These are phyloP conservation scores for Pleurotus tuber-regium DNA, from an alignment of 768 basidiomycete genomes.

Conservation along the genomic window DNA sequence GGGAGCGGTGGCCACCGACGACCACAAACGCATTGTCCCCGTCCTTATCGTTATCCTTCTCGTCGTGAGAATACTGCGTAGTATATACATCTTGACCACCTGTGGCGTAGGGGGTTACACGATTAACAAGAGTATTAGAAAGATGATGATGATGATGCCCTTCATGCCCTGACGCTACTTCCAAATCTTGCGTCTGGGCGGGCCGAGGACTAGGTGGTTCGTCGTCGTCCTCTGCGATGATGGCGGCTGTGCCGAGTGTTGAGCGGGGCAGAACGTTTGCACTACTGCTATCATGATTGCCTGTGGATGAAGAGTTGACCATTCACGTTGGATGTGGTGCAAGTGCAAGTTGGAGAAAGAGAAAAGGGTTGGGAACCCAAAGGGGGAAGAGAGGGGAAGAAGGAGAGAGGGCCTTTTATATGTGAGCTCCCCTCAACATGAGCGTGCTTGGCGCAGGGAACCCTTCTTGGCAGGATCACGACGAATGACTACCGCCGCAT, in stretches of 20 bases:
- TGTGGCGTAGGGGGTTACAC: background rate
- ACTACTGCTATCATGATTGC: slow-evolving; percentile 24
- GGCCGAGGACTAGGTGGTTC: slow-evolving; percentile 43
- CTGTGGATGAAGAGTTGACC: slow-evolving; percentile 31
- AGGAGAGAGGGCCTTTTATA: slow-evolving; percentile 16
- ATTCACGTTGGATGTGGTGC: slow-evolving; percentile 30
- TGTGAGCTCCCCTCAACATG: slow-evolving; percentile 9
- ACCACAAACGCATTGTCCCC: background rate
- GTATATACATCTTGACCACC: too few species aligned
- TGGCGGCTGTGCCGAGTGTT: slow-evolving; percentile 25
- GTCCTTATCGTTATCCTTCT: background rate
- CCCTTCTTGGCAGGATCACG: background rate
- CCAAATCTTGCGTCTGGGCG: slow-evolving; percentile 24
- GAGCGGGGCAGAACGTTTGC: slow-evolving; percentile 30
- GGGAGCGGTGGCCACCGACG: background rate
- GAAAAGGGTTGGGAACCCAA: background rate
- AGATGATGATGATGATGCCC: slow-evolving; percentile 1
- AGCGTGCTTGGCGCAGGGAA: slow-evolving; percentile 14
- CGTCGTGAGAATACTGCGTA: background rate
- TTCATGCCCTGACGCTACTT: slow-evolving; percentile 23
- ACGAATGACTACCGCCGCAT: background rate
- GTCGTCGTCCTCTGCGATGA: slow-evolving; percentile 39
- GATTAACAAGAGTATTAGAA: background rate
- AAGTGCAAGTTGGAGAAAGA: slow-evolving; percentile 10
- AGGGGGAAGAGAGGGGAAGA: slow-evolving; percentile 12